Percentiles rank a stretch among this genome's conserved stretches.
Evolutionary conservation across 176 grass and related monocot genomes (phyloP).

Genomic region (Avena insularis): DNA sequence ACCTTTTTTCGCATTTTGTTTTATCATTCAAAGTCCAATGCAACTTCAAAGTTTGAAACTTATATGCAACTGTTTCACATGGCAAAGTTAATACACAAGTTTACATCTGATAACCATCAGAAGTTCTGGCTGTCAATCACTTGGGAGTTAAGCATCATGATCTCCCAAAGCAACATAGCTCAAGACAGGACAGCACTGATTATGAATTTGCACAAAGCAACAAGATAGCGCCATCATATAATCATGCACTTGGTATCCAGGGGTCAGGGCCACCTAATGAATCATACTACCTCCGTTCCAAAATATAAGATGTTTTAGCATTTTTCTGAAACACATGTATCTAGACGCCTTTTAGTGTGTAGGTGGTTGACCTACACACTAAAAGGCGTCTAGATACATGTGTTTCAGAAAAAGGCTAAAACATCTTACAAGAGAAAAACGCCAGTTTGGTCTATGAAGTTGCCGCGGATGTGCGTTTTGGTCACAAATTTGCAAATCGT

Average conservation of each 20-base stretch:
- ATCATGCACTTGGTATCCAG: neutral
- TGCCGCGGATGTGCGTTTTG: too few relatives aligned
- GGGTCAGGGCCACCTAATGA: neutral
- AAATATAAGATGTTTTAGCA: too few relatives aligned
- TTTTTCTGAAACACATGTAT: too few relatives aligned
- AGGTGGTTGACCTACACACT: too few relatives aligned
- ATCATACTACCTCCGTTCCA: neutral
- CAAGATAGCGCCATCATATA: neutral
- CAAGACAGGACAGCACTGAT: neutral
- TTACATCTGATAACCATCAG: neutral
- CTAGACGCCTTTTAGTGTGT: too few relatives aligned
- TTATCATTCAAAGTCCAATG: neutral
- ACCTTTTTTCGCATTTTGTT: neutral
- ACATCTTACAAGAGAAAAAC: too few relatives aligned
- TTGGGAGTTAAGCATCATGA: neutral
- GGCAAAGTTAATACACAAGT: constrained; percentile 7
- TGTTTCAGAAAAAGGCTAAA: too few relatives aligned
- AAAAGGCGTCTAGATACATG: too few relatives aligned
- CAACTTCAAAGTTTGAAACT: neutral
- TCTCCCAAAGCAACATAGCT: neutral
- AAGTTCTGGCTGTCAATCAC: neutral
- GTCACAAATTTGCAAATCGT: too few relatives aligned
- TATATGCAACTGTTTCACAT: constrained; percentile 17
- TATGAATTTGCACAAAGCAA: constrained; percentile 6
- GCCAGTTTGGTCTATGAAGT: too few relatives aligned